Conservation (phyloP, 805 yeast genomes). For the Saccharomycopsis babjevae region DNA sequence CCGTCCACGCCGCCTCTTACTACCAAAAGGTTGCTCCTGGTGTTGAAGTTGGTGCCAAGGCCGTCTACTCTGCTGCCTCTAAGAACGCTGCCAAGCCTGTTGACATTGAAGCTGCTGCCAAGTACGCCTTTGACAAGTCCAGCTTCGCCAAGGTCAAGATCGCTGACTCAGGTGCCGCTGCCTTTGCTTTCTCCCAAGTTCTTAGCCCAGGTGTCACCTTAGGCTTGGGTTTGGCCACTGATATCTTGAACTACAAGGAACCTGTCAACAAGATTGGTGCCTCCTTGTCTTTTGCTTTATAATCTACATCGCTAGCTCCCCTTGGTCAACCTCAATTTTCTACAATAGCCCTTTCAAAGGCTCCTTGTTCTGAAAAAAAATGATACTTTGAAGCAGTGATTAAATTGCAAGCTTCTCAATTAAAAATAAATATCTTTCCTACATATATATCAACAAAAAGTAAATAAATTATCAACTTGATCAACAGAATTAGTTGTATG, state of each 20-base stretch:
- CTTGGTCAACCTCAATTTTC: too few relatives aligned
- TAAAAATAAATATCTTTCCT: too few relatives aligned
- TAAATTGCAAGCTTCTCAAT: too few relatives aligned
- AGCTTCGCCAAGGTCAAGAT: constrained; percentile 95
- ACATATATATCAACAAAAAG: neutral
- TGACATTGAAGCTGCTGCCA: constrained; percentile 91
- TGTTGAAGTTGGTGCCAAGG: constrained; percentile 97
- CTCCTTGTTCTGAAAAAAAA: too few relatives aligned
- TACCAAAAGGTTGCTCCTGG: constrained; percentile 88
- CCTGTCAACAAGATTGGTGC: constrained; percentile 97
- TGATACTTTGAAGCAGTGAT: too few relatives aligned
- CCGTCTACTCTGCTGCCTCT: constrained; percentile 80
- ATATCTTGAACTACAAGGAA: constrained; percentile 86
- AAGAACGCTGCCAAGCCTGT: constrained; percentile 62
- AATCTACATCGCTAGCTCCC: constrained; percentile 19
- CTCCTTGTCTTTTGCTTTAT: constrained; percentile 88
- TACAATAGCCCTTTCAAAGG: too few relatives aligned
- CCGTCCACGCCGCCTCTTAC: constrained; percentile 89
- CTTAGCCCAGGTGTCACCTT: constrained; percentile 93
- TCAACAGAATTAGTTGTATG: too few relatives aligned
- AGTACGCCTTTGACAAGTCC: constrained; percentile 78
- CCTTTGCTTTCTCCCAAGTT: constrained; percentile 87
- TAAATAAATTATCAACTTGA: neutral
- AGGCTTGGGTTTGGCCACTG: constrained; percentile 95
- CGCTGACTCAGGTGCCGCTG: constrained; percentile 91